Conservation (phyloP, 192 early-diverging fungal genomes). For the Backusella morwellensis region DNA sequence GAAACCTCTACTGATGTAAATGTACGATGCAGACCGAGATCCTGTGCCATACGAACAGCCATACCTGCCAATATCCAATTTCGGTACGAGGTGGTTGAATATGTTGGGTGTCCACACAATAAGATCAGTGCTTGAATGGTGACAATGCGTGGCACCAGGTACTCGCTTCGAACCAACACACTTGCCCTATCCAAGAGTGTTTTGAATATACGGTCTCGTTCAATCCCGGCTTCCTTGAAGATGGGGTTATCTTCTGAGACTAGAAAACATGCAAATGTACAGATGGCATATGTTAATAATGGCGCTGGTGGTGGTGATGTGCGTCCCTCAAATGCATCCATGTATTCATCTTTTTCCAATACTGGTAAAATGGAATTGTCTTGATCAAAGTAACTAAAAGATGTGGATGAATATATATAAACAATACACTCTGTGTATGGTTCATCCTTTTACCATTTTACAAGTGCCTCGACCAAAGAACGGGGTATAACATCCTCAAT, state of each 20-base stretch:
- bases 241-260: conserved; percentile 2
- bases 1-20: conserved; percentile 43
- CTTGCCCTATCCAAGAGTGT: conserved; percentile 11
- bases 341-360: conserved; percentile 19
- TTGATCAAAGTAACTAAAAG: conserved; percentile 22
- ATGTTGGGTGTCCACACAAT: conserved; percentile 48
- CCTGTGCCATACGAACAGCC: conserved; percentile 79
- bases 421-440: neutral
- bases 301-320: conserved; percentile 1
- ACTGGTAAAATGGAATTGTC: conserved; percentile 16
- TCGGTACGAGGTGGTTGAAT: conserved; percentile 7
- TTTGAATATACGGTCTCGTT: conserved; percentile 3
- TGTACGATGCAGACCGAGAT: conserved; percentile 74
- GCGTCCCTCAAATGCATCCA: conserved; percentile 14
- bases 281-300: conserved; percentile 17
- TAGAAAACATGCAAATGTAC: conserved; percentile 17
- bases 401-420: too few species aligned
- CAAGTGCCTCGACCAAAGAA: neutral
- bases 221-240: neutral
- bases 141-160: conserved; percentile 48
- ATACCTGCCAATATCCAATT: conserved; percentile 30
- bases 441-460: neutral
- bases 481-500: conserved; percentile 13
- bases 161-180: conserved; percentile 50
- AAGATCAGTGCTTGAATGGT: conserved; percentile 63